A percentile compares a stretch with the other conserved stretches of the same genome.
Evolutionary conservation across 108 stramenopile species (phyloP).

Genomic region (Nannochloropsis salina): DNA sequence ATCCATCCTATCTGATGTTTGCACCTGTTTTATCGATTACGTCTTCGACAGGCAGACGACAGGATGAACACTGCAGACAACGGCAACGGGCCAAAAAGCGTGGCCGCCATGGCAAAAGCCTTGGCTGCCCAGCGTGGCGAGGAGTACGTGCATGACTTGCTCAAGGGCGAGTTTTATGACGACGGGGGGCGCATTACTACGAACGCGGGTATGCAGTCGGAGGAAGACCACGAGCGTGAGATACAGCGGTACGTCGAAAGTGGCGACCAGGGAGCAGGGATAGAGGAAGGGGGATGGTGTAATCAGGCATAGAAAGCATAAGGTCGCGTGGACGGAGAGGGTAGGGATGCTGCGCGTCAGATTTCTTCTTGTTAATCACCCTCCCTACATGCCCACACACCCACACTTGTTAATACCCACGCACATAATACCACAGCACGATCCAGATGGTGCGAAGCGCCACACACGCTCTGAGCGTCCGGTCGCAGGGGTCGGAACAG

Average conservation of each 20-base stretch:
- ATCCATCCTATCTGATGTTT: not conserved
- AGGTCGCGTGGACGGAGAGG: no score
- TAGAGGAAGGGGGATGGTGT: not conserved
- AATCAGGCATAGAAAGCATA: no score
- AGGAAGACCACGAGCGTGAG: not conserved
- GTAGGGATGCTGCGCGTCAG: no score
- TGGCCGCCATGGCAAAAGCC: not conserved
- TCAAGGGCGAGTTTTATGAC: slow-evolving; percentile 17
- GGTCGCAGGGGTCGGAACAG: not conserved
- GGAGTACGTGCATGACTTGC: no score
- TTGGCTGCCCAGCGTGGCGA: not conserved
- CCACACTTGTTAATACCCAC: no score
- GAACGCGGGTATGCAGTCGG: not conserved
- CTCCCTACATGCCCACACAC: no score
- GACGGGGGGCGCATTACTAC: not conserved
- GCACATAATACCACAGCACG: no score
- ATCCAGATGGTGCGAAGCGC: not conserved
- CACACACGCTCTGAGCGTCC: not conserved
- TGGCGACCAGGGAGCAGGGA: not conserved
- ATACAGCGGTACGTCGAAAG: not conserved
- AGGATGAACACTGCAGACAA: not conserved
- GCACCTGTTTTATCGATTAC: not conserved
- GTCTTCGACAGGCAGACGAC: not conserved
- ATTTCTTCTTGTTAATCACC: no score
- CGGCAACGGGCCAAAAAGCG: not conserved